Evolutionary conservation across 106 monocot genomes (phyloP), one percentile per base, ranked within the genome.

Genomic region (Posidonia australis): DNA sequence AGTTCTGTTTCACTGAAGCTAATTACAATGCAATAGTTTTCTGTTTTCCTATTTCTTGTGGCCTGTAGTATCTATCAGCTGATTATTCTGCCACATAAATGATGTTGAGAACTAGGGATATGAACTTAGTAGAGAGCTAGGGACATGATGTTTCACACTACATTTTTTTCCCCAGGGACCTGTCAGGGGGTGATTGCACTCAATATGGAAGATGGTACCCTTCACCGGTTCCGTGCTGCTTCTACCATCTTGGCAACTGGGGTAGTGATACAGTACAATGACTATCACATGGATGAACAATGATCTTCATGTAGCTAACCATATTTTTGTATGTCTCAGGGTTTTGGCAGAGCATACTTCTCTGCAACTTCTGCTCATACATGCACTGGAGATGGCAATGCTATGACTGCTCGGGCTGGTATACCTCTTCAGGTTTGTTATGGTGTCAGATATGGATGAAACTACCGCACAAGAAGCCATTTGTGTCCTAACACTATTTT

Each of bases 341-440:
- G 96, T 54, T 96, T 90, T 64, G 96, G 96, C 9, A 87, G 96
- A 70, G 41, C 96, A 52, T 96, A 90, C 68, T 96, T 96, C 69
- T 96, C 90, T 65, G 94, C 96, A 66, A 96, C 96, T 23, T 96
- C 96, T 63, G 96, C 96, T 78, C 96, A 96, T 76, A 96, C 96
- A 31, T 96, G 96, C 71, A 96, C 96, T 58, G 96, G 96, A 54
- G 96, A 96, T 78, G 96, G 96, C 49, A 96, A 87, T 80, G 84
- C 78, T 51, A 96, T 96, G 96, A 90, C 78, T 71, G 86, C 96
- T 66, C 90, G 96, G 74, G 96, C 96, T 82, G 96, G 96, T 49
- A 64, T 96, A 60, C 90, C 90, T 48, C 90, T 96, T 52, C 70
- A 96, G 84, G 94, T 90, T 67, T 57, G 64, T 32, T 72, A 54